These are phyloP conservation scores for Cylindrotheca fusiformis DNA, from an alignment of 108 stramenopile species.

Conservation along the genomic window DNA sequence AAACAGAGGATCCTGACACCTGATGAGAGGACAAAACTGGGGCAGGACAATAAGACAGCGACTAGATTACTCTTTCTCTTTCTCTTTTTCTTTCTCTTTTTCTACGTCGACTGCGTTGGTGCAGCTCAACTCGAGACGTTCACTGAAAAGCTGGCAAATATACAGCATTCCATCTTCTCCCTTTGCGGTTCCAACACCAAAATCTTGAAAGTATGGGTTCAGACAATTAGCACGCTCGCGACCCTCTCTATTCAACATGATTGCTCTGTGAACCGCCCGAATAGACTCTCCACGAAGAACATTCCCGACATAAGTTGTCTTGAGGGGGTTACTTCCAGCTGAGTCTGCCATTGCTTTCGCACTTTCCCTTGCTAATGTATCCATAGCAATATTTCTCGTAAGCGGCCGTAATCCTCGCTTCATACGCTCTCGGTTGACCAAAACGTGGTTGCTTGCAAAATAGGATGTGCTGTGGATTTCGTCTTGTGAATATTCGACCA, in stretches of 20 bases:
- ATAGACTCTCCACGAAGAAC: conserved; percentile 38
- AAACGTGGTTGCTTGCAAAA: conserved; percentile 43
- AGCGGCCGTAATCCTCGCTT: conserved; percentile 35
- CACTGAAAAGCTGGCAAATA: conserved; percentile 41
- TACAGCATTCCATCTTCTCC: conserved; percentile 35
- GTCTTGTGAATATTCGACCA: conserved; percentile 27
- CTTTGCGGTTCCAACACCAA: conserved; percentile 40
- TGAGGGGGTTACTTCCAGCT: conserved; percentile 10
- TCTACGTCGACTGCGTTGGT: conserved; percentile 11
- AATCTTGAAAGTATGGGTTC: conserved; percentile 37
- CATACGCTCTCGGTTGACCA: conserved; percentile 44
- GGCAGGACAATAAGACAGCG: too few relatives aligned
- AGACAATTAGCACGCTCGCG: conserved; percentile 34
- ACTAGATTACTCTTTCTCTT: too few relatives aligned
- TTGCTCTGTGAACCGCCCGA: conserved; percentile 31
- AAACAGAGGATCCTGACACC: too few relatives aligned
- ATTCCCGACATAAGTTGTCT: conserved; percentile 35
- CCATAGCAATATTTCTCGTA: conserved; percentile 31
- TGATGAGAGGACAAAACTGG: too few relatives aligned
- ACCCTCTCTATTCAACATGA: conserved; percentile 29
- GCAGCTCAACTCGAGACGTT: conserved; percentile 26
- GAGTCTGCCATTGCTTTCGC: conserved; percentile 35
- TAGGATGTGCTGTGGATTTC: conserved; percentile 43
- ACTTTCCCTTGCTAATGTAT: conserved; percentile 26
- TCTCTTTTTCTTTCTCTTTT: too few relatives aligned